A percentile compares a stretch with the other conserved stretches of the same genome.
phyloP scores from a whole-genome alignment of 257 asterid genomes.

The Solanum raphanifolium region DNA sequence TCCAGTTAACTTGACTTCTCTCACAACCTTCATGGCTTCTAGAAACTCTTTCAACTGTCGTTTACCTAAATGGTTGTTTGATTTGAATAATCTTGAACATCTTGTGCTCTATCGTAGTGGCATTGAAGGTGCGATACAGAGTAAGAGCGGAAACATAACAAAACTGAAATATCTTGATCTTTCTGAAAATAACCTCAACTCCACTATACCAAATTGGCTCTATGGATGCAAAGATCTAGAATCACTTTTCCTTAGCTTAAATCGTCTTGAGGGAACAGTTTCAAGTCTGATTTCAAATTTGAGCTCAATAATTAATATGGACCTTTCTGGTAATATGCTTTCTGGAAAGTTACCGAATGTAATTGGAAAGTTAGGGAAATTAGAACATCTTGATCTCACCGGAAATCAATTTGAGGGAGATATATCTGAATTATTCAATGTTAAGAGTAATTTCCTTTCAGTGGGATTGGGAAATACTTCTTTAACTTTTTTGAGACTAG shows the following conservation, averaged over 20 bases:
- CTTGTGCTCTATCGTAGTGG: accelerated
- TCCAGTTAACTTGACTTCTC: slow-evolving; percentile 27
- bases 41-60: too few relatives aligned
- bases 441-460: neutral
- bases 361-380: slow-evolving; percentile 7
- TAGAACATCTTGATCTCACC: neutral
- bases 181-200: too few relatives aligned
- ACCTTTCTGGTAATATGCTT: too few relatives aligned
- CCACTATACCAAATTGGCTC: neutral
- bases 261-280: slow-evolving; percentile 23
- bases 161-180: too few relatives aligned
- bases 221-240: too few relatives aligned
- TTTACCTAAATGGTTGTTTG: too few relatives aligned
- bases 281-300: slow-evolving; percentile 21
- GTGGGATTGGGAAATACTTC: neutral
- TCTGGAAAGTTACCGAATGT: slow-evolving; percentile 3
- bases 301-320: neutral
- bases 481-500: neutral
- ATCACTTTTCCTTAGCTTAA: accelerated
- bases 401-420: neutral
- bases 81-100: too few relatives aligned
- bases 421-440: slow-evolving; percentile 7
- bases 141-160: too few relatives aligned
- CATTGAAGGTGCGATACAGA: too few relatives aligned
- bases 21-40: slow-evolving; percentile 18